Evolutionary conservation across 305 asterid genomes (phyloP), one percentile per base, ranked within the genome.

Genomic region (Nicotiana rustica): DNA sequence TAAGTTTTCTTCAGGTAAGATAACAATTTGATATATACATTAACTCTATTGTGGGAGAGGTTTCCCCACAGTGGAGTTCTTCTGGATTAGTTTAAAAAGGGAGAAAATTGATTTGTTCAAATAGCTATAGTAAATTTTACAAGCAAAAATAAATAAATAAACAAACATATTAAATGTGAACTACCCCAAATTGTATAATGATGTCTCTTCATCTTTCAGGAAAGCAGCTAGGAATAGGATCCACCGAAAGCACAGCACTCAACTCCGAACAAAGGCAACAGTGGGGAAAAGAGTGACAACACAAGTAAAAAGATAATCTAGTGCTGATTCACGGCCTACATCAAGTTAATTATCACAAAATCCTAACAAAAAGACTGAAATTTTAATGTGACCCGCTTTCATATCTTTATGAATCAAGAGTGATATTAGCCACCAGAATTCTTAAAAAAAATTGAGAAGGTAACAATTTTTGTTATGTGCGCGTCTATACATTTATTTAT

Each of bases 401-500:
- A 47, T 73, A 47, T 14, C 4, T 49, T 49, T 49, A 75, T 75
- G 64, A 49, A 14, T 49, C 44, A 1, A 25, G 5, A 49, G 55
- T 75, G 79, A 75, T 49, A 75, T 47, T 29, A 75, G 79, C 79
- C 55, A 49, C 64, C 25, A 75, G 44, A 75, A 49, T 75, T 25
- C 62, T 21, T 44, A 1, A 44, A 2, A 7, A 44, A 44, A 44
- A 41, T 41, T 9, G 52, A 44, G 49, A 44, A 44, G 49, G 49
- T 44, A 44, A 44, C 52, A 44, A 44, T 44, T 44, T 44, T 44
- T 44, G 13, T 9, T 44, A 10, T 8, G 3, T 2, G 12, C 49
- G 52, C 8, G 52, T 44, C 2, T 44, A 44, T 44, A 44, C 52
- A 44, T 44, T 44, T 44, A 44, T 44, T 44, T 44, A 44, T 44